These are phyloP conservation scores for Effrenium voratum DNA, from an alignment of 73 alveolate species.

Conservation along the genomic window DNA sequence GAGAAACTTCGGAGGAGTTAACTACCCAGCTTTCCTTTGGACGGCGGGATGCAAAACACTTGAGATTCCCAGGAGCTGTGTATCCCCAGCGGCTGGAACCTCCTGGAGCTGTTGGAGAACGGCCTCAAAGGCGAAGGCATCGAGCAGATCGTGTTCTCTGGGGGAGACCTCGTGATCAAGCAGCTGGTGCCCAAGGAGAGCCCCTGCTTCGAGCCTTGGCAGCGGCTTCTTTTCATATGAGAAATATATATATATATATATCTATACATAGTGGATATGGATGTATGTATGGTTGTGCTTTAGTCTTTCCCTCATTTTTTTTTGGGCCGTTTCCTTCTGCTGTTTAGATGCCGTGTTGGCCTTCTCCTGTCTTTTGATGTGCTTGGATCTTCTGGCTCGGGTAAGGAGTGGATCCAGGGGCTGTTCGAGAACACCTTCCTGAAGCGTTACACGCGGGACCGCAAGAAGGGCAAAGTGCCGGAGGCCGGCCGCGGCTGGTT, in stretches of 20 bases:
- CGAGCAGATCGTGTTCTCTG: constrained; percentile 46
- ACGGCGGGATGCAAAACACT: background rate
- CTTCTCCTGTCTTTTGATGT: too few relatives aligned
- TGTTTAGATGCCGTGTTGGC: too few relatives aligned
- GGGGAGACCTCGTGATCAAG: constrained; percentile 67
- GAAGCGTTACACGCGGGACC: constrained; percentile 72
- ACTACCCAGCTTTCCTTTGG: background rate
- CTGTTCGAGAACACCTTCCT: constrained; percentile 76
- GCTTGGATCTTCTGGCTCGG: too few relatives aligned
- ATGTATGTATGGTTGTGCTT: too few relatives aligned
- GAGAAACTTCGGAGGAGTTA: too few relatives aligned
- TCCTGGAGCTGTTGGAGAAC: constrained; percentile 25
- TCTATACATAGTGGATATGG: too few relatives aligned
- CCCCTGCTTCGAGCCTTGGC: constrained; percentile 64
- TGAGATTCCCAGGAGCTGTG: background rate
- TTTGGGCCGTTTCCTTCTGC: too few relatives aligned
- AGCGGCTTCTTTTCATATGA: too few relatives aligned
- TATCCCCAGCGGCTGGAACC: constrained; percentile 40
- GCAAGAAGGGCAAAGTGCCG: constrained; percentile 53
- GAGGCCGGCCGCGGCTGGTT: background rate
- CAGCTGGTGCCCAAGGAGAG: background rate
- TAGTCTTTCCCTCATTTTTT: too few relatives aligned
- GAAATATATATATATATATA: too few relatives aligned
- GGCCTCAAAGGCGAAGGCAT: constrained; percentile 57
- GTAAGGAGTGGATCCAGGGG: constrained; percentile 52